phyloP scores from a whole-genome alignment of 2,329 filamentous ascomycete species.

The Aspergillus phoenicis region DNA sequence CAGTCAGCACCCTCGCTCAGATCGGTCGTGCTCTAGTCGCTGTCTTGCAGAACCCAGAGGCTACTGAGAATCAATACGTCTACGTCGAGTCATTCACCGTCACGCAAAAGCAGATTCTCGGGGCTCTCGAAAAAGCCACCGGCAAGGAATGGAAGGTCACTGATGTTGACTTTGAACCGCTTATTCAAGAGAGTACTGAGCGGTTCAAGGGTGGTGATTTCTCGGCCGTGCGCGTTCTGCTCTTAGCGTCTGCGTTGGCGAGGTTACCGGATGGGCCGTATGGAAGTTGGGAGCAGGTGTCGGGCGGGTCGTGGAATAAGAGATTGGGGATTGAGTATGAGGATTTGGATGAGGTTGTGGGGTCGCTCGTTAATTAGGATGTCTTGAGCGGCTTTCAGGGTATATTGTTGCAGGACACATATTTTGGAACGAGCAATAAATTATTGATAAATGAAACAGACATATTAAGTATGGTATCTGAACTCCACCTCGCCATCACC shows the following conservation, averaged over 20 bases:
- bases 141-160: background rate
- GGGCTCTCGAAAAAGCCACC: background rate
- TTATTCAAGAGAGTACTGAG: background rate
- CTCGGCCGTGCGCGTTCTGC: background rate
- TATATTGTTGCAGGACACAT: too few relatives aligned
- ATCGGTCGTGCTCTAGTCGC: background rate
- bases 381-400: too few relatives aligned
- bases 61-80: background rate
- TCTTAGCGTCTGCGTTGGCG: background rate
- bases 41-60: background rate
- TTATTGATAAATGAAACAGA: too few relatives aligned
- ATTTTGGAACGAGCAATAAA: too few relatives aligned
- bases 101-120: background rate
- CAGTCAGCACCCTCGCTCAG: background rate
- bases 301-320: background rate
- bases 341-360: background rate
- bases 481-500: conserved; percentile 55
- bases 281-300: too few relatives aligned
- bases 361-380: background rate
- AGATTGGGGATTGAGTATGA: background rate
- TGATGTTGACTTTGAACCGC: background rate
- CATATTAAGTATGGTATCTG: conserved; percentile 45
- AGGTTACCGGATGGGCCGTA: background rate
- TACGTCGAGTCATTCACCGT: background rate
- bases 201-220: background rate